Evolutionary conservation across 2,329 filamentous ascomycete genomes (phyloP).

Genomic region (Fusarium scirpi): DNA sequence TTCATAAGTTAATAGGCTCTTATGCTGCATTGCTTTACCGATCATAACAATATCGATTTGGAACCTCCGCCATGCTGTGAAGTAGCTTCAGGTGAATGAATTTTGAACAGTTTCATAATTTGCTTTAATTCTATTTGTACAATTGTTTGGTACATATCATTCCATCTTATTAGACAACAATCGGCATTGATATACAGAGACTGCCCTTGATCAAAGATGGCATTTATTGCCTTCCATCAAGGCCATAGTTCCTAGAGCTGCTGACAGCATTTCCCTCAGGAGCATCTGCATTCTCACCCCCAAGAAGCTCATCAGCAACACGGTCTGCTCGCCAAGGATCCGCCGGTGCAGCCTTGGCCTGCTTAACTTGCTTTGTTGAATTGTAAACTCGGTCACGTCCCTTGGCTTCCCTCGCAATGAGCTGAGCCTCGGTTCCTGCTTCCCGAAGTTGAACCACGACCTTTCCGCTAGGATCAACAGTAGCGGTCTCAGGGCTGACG

Average conservation of each 20-base stretch:
- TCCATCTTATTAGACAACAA: constrained; percentile 30
- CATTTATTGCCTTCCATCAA: constrained; percentile 45
- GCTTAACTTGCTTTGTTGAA: constrained; percentile 35
- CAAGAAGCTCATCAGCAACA: constrained; percentile 49
- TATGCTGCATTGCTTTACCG: not conserved
- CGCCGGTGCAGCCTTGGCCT: not conserved
- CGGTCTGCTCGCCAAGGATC: constrained; percentile 41
- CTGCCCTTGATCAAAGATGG: constrained; percentile 11
- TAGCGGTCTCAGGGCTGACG: constrained; percentile 59
- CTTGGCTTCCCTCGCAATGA: constrained; percentile 62
- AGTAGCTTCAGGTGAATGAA: not conserved
- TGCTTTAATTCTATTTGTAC: constrained; percentile 51
- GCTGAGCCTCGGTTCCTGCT: constrained; percentile 52
- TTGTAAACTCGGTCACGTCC: constrained; percentile 53
- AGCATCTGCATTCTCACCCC: constrained; percentile 10
- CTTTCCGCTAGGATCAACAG: constrained; percentile 63
- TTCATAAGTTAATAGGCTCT: not conserved
- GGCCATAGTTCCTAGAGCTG: constrained; percentile 55
- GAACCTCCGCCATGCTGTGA: not conserved
- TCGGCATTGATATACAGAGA: constrained; percentile 45
- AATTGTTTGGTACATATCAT: constrained; percentile 48
- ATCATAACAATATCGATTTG: not conserved
- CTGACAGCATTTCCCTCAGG: constrained; percentile 63
- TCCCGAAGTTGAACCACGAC: constrained; percentile 60
- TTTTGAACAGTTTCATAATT: constrained; percentile 4